phyloP scores from a whole-genome alignment of 2,329 filamentous ascomycete species.

The Lachnum nothofagi region DNA sequence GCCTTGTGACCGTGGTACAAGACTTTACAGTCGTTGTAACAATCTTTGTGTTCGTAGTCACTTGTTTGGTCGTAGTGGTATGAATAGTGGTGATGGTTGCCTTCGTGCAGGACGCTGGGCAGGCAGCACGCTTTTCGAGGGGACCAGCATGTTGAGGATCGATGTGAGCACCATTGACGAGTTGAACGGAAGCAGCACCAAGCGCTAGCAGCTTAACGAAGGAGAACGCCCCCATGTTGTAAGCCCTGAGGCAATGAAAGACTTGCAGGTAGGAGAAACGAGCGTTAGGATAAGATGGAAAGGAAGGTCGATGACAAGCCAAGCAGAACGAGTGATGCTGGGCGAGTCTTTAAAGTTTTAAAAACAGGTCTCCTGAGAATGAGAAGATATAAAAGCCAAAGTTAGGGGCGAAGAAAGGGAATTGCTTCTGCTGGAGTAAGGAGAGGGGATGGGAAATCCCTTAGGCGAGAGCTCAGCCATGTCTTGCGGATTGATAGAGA shows the following conservation, averaged over 20 bases:
- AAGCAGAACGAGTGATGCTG: conserved; percentile 13
- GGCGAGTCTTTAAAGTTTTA: neutral
- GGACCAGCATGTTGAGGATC: neutral
- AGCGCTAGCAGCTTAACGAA: neutral
- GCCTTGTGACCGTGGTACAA: neutral
- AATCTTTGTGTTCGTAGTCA: neutral
- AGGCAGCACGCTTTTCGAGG: too few relatives aligned
- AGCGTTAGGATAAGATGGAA: neutral
- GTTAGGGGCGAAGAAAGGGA: neutral
- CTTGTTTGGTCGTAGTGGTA: neutral
- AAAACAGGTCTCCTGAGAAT: neutral
- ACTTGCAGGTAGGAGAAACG: neutral
- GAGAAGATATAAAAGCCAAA: neutral
- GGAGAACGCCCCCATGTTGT: neutral
- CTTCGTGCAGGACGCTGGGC: neutral
- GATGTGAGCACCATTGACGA: neutral
- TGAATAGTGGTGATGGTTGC: neutral
- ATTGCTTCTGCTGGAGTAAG: too few relatives aligned
- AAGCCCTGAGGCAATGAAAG: neutral
- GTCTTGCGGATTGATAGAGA: too few relatives aligned
- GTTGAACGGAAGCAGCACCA: neutral
- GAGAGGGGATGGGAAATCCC: too few relatives aligned
- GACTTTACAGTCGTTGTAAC: neutral
- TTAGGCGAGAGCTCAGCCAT: too few relatives aligned
- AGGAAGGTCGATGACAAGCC: neutral